Conservation (phyloP, 2,329 filamentous ascomycete species). For the Calonectria naviculata region DNA sequence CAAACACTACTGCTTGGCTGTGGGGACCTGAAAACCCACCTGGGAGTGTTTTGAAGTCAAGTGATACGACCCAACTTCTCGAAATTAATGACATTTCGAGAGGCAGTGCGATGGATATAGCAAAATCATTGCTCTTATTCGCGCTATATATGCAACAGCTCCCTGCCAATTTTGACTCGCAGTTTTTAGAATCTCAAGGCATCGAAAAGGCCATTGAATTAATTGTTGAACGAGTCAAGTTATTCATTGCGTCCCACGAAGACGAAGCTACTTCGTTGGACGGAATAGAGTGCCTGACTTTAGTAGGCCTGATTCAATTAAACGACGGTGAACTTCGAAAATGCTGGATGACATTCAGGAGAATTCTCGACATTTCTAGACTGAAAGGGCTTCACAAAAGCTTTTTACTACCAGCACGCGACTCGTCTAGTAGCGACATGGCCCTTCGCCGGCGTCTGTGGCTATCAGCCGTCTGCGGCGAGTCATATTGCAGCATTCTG, state of each 20-base stretch:
- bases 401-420: conserved; percentile 19
- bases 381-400: conserved; percentile 21
- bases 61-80: conserved; percentile 12
- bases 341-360: conserved; percentile 21
- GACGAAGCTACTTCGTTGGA: conserved; percentile 19
- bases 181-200: conserved; percentile 9
- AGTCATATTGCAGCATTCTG: conserved; percentile 28
- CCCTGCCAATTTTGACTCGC: conserved; percentile 6
- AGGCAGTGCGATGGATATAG: conserved; percentile 22
- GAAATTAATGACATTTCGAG: conserved; percentile 14
- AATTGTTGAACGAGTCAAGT: conserved; percentile 20
- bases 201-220: conserved; percentile 13
- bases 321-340: conserved; percentile 23
- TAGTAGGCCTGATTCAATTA: conserved; percentile 15
- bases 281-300: conserved; percentile 21
- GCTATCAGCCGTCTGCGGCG: conserved; percentile 21
- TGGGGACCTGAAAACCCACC: conserved; percentile 23
- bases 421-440: neutral
- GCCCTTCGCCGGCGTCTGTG: conserved; percentile 21
- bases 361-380: conserved; percentile 19
- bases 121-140: conserved; percentile 20
- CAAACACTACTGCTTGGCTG: conserved; percentile 27
- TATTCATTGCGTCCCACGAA: conserved; percentile 16
- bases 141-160: conserved; percentile 29
- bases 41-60: conserved; percentile 15